Evolutionary conservation across 140 eudicot genomes (phyloP), one percentile per base, ranked within the genome.

Genomic region (Bidens hawaiensis): DNA sequence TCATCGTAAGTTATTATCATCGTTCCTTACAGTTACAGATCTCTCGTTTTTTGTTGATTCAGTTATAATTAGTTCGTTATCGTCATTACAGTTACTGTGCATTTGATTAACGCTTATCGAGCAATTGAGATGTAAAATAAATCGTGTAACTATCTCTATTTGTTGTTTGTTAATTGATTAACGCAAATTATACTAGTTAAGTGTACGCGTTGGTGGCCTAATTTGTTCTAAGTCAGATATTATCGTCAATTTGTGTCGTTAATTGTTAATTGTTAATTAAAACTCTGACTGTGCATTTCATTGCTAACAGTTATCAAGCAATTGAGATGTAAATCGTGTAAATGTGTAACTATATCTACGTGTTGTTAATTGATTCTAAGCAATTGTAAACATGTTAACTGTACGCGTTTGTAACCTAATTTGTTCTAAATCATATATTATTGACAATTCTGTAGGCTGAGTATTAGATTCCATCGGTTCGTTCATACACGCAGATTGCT

Each of bases 1-100:
- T 85, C 75, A 50, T 73, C 36, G 94, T 89, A 67, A 75, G 75
- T 71, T 43, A 31, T 10, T 12, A 17, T 17, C 58, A 3, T 13
- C 42, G 21, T 59, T 12, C 12, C n/a, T n/a, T n/a, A n/a, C n/a
- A 16, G 0, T 6, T 43, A 11, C 53, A 49, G 54, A 59, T 60
- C 36, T 59, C 11, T 16, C 30, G 13, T 30, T 28, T 27, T 21
- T 50, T n/a, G 59, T n/a, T 42, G 53, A 40, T 49, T 76, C 2
- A 21, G 45, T 5, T n/a, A n/a, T n/a, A n/a, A n/a, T n/a, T n/a
- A n/a, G n/a, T n/a, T n/a, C n/a, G n/a, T n/a, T n/a, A n/a, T n/a
- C n/a, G n/a, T n/a, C n/a, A n/a, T n/a, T n/a, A n/a, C n/a, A n/a
- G n/a, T n/a, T n/a, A n/a, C n/a, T n/a, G n/a, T n/a, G n/a, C n/a